phyloP scores from a whole-genome alignment of 495 filamentous ascomycete species.

The Halenospora varia region DNA sequence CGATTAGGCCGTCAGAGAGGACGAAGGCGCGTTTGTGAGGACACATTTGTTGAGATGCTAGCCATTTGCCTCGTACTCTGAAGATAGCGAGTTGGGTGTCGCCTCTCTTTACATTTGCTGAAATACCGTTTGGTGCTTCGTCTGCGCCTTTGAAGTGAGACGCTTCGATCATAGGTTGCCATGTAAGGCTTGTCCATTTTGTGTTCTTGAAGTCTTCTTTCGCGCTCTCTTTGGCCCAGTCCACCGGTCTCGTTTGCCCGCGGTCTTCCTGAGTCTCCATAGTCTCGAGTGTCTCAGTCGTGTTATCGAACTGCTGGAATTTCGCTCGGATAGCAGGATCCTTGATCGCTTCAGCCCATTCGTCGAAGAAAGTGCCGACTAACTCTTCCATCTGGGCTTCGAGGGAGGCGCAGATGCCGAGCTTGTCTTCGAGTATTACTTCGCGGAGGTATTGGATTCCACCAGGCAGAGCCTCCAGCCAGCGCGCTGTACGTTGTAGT shows the following conservation, averaged over 20 bases:
- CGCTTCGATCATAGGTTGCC: conserved; percentile 80
- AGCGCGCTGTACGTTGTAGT: conserved; percentile 88
- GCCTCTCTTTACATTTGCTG: conserved; percentile 74
- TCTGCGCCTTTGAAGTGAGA: conserved; percentile 67
- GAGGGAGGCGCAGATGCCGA: conserved; percentile 82
- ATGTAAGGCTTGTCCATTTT: conserved; percentile 69
- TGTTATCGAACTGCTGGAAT: conserved; percentile 91
- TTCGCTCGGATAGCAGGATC: conserved; percentile 62
- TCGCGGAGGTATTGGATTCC: conserved; percentile 81
- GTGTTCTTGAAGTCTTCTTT: conserved; percentile 71
- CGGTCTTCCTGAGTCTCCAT: conserved; percentile 74
- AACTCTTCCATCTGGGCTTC: conserved; percentile 89
- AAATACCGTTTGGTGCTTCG: conserved; percentile 58
- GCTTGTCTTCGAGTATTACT: conserved; percentile 83
- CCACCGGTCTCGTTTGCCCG: conserved; percentile 70
- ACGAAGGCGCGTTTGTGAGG: conserved; percentile 93
- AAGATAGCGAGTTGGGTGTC: conserved; percentile 93
- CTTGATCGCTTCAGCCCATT: conserved; percentile 86
- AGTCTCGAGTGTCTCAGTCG: conserved; percentile 60
- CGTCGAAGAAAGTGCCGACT: conserved; percentile 87
- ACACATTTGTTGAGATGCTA: conserved; percentile 97
- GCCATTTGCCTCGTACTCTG: conserved; percentile 78
- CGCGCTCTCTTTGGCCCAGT: conserved; percentile 72
- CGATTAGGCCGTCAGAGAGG: conserved; percentile 81
- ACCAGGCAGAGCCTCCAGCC: conserved; percentile 84